Conservation (phyloP, 75 land plant genomes). For the Azolla pinnata region DNA sequence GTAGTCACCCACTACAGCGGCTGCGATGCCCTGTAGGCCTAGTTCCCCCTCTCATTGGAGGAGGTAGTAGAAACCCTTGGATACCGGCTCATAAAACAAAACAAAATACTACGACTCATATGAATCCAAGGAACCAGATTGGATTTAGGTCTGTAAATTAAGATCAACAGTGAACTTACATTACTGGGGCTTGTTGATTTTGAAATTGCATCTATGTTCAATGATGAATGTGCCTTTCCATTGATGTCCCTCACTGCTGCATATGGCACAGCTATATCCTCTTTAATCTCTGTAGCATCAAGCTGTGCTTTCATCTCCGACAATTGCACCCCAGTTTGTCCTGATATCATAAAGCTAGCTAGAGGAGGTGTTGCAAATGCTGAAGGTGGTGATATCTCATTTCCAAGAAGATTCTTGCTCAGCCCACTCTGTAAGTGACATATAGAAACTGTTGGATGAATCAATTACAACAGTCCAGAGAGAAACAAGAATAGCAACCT, state of each 20-base stretch:
- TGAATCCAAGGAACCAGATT: too few relatives aligned
- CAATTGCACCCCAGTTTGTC: background rate
- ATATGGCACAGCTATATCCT: background rate
- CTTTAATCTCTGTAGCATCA: background rate
- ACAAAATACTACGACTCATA: too few relatives aligned
- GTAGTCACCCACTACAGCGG: too few relatives aligned
- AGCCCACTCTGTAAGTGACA: constrained; percentile 13
- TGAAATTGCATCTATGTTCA: constrained; percentile 6
- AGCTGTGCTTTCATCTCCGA: background rate
- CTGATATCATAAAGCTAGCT: background rate
- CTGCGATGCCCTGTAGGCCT: too few relatives aligned
- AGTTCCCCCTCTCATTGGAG: too few relatives aligned
- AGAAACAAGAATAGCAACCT: constrained; percentile 11
- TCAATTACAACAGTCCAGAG: background rate
- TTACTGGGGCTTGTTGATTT: background rate
- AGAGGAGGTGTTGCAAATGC: constrained; percentile 19
- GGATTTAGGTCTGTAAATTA: background rate
- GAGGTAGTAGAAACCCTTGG: too few relatives aligned
- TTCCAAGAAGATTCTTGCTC: constrained; percentile 21
- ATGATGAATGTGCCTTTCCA: background rate
- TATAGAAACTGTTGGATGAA: background rate
- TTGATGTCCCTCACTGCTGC: background rate
- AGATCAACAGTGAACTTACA: background rate
- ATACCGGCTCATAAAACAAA: too few relatives aligned
- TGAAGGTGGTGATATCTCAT: constrained; percentile 7